phyloP scores from a whole-genome alignment of 192 early-diverging fungal genomes.

The Linnemannia zychae region DNA sequence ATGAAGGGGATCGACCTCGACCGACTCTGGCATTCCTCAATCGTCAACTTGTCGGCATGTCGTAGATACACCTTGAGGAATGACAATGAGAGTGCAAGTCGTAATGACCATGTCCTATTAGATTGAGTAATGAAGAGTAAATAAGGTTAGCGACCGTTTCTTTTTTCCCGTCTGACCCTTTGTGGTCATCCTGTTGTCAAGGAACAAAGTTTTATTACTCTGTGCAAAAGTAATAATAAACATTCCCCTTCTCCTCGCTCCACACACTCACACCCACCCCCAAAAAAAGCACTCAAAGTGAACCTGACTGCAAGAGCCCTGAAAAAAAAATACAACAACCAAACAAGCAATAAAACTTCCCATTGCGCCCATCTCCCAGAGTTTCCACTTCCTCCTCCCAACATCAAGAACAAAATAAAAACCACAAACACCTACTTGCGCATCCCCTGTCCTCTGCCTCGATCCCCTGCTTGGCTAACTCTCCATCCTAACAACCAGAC shows the following conservation, averaged over 20 bases:
- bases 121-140: background rate
- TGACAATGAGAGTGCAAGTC: slow-evolving; percentile 22
- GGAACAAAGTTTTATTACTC: too few relatives aligned
- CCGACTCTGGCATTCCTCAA: slow-evolving; percentile 36
- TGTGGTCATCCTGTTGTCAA: too few relatives aligned
- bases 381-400: background rate
- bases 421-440: slow-evolving; percentile 18
- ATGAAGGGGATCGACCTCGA: slow-evolving; percentile 46
- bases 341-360: background rate
- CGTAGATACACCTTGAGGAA: slow-evolving; percentile 32
- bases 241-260: too few relatives aligned
- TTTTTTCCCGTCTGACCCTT: background rate
- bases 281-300: background rate
- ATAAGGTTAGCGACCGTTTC: slow-evolving; percentile 1
- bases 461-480: slow-evolving; percentile 28
- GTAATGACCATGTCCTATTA: slow-evolving; percentile 22
- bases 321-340: background rate
- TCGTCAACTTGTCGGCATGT: slow-evolving; percentile 20
- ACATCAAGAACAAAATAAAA: background rate
- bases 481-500: slow-evolving; percentile 26
- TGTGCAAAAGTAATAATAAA: too few relatives aligned
- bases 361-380: background rate
- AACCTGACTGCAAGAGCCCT: background rate
- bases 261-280: too few relatives aligned
- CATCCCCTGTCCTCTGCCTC: slow-evolving; percentile 29